Conservation (phyloP, 1,139 yeast species). For the Yamadazyma dushanensis region DNA sequence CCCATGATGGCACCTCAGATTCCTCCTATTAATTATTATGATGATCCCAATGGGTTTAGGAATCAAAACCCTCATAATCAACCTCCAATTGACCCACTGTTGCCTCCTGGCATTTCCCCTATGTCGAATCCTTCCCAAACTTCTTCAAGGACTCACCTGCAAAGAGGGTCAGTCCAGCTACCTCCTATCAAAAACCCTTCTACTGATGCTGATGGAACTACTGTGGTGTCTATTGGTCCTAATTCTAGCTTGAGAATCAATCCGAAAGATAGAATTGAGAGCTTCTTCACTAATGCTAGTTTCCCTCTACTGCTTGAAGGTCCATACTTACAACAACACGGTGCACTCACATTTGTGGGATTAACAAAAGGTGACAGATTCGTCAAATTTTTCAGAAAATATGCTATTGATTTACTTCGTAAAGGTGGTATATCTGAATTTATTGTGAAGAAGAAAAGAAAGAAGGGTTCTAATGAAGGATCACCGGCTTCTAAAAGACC, state of each 20-base stretch:
- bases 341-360: slow-evolving; percentile 44
- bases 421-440: slow-evolving; percentile 40
- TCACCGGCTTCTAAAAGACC: slow-evolving; percentile 12
- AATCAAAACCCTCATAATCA: not conserved
- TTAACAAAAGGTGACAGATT: slow-evolving; percentile 45
- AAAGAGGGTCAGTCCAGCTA: slow-evolving; percentile 10
- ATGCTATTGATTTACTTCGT: slow-evolving; percentile 33
- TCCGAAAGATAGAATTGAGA: slow-evolving; percentile 34
- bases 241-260: slow-evolving; percentile 36
- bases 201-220: slow-evolving; percentile 13
- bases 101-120: slow-evolving; percentile 1
- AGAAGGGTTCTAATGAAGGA: slow-evolving; percentile 8
- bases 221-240: slow-evolving; percentile 39
- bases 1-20: slow-evolving; percentile 12
- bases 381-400: slow-evolving; percentile 38
- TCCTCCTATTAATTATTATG: slow-evolving; percentile 9
- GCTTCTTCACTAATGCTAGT: slow-evolving; percentile 38
- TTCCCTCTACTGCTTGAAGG: slow-evolving; percentile 41
- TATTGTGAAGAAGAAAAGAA: slow-evolving; percentile 19
- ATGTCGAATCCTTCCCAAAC: slow-evolving; percentile 4
- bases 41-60: slow-evolving; percentile 5
- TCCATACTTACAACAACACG: slow-evolving; percentile 41
- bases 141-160: slow-evolving; percentile 1
- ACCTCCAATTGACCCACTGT: not conserved
- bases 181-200: slow-evolving; percentile 10